These are phyloP conservation scores for Fraxinus cuspidata DNA, from an alignment of 257 asterid species.

Conservation along the genomic window DNA sequence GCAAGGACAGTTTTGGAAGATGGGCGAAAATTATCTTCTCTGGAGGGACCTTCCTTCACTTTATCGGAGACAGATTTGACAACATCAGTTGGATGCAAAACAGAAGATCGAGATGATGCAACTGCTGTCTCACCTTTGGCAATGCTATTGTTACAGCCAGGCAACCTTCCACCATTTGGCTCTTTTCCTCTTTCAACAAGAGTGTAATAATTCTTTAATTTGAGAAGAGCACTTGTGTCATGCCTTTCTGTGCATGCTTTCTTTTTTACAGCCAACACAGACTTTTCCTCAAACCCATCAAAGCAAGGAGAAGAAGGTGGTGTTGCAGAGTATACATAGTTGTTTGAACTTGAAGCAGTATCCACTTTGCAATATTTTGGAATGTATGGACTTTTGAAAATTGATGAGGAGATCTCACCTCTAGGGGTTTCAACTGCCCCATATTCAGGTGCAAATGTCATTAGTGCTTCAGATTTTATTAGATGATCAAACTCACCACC, in stretches of 20 bases:
- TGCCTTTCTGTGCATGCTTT: slow-evolving; percentile 54
- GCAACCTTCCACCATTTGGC: slow-evolving; percentile 40
- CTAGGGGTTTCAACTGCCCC: slow-evolving; percentile 86
- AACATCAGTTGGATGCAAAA: slow-evolving; percentile 47
- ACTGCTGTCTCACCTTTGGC: slow-evolving; percentile 48
- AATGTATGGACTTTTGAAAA: slow-evolving; percentile 82
- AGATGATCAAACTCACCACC: slow-evolving; percentile 84
- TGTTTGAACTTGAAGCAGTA: slow-evolving; percentile 79
- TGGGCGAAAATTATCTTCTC: slow-evolving; percentile 58
- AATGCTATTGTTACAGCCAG: slow-evolving; percentile 36
- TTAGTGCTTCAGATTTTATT: slow-evolving; percentile 87
- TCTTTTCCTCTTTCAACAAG: slow-evolving; percentile 66
- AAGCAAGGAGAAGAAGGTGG: slow-evolving; percentile 78
- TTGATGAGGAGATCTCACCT: slow-evolving; percentile 62
- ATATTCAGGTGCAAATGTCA: slow-evolving; percentile 96
- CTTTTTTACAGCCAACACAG: slow-evolving; percentile 48
- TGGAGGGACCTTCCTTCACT: slow-evolving; percentile 48
- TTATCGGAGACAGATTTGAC: slow-evolving; percentile 43
- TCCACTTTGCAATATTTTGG: slow-evolving; percentile 87
- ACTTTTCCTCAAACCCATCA: slow-evolving; percentile 72
- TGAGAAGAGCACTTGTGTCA: slow-evolving; percentile 41
- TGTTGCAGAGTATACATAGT: slow-evolving; percentile 86
- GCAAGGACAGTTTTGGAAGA: slow-evolving; percentile 74
- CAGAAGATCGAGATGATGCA: slow-evolving; percentile 52
- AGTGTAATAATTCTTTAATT: slow-evolving; percentile 65